Percentiles rank a stretch among this genome's conserved stretches.
Evolutionary conservation across 345 rosid genomes (phyloP).

Genomic region (Bruguiera sexangula): DNA sequence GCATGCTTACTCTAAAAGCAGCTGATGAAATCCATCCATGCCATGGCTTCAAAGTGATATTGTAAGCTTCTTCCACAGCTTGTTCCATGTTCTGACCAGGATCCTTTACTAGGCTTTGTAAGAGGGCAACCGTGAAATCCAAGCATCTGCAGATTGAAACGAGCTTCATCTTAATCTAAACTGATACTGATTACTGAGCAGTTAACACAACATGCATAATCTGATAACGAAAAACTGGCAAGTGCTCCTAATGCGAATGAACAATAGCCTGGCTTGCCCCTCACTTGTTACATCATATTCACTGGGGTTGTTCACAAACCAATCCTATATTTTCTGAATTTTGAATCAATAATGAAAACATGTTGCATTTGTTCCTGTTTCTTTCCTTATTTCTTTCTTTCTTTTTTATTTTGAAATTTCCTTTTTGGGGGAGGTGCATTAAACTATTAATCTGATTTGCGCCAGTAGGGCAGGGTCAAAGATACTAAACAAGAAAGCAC

Average conservation of each 20-base stretch:
- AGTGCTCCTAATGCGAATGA: background rate
- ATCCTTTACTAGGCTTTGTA: constrained; percentile 51
- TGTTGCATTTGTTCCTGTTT: too few relatives aligned
- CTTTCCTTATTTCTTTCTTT: too few relatives aligned
- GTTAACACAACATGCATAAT: background rate
- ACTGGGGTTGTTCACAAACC: too few relatives aligned
- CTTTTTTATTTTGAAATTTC: too few relatives aligned
- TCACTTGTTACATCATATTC: too few relatives aligned
- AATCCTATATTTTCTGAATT: too few relatives aligned
- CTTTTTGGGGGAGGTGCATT: too few relatives aligned
- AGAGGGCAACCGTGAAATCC: constrained; percentile 59
- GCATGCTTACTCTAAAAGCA: constrained; percentile 64
- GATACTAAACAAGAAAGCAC: background rate
- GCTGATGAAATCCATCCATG: constrained; percentile 97
- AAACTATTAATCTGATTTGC: too few relatives aligned
- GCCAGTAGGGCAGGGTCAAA: background rate
- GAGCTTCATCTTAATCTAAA: background rate
- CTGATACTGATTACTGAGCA: background rate
- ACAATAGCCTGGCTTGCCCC: background rate
- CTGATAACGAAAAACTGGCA: background rate
- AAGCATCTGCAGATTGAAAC: constrained; percentile 46
- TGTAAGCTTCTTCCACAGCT: constrained; percentile 77
- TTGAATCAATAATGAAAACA: too few relatives aligned
- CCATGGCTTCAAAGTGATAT: constrained; percentile 64
- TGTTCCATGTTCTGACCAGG: constrained; percentile 59